phyloP scores from a whole-genome alignment of 1,139 yeast species.

The Hansenula sp. region DNA sequence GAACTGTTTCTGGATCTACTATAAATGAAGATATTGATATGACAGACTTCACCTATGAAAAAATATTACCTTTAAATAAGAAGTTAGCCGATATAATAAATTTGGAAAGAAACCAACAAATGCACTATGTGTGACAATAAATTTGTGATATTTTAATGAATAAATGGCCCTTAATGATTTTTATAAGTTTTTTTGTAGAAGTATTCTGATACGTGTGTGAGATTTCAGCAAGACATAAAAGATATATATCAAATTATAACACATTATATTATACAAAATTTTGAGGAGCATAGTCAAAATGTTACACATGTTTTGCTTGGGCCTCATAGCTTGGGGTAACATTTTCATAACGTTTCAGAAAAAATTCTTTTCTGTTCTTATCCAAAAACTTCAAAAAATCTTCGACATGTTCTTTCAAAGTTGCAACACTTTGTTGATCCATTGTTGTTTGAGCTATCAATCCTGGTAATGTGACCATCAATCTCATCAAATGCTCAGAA shows the following conservation, averaged over 20 bases:
- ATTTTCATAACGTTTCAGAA: slow-evolving; percentile 42
- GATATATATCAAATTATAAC: not conserved
- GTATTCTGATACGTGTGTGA: too few species aligned
- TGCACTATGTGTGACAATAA: not conserved
- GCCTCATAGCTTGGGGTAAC: slow-evolving; percentile 65
- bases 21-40: slow-evolving; percentile 7
- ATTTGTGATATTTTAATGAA: not conserved
- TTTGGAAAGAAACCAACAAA: not conserved
- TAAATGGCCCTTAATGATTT: too few species aligned
- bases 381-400: slow-evolving; percentile 46
- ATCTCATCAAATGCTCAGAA: slow-evolving; percentile 67
- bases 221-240: not conserved
- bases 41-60: slow-evolving; percentile 18
- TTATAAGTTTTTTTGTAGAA: not conserved
- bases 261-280: not conserved
- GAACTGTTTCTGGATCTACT: slow-evolving; percentile 17
- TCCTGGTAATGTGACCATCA: slow-evolving; percentile 77
- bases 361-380: slow-evolving; percentile 41
- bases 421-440: slow-evolving; percentile 71
- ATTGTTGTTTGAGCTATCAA: slow-evolving; percentile 71
- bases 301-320: slow-evolving; percentile 28
- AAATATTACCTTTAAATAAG: slow-evolving; percentile 15
- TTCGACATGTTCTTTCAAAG: slow-evolving; percentile 50
- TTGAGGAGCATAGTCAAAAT: not conserved
- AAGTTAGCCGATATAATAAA: not conserved